Conservation (phyloP, 1,284 basidiomycete genomes). For the Apiotrichum siamense region DNA sequence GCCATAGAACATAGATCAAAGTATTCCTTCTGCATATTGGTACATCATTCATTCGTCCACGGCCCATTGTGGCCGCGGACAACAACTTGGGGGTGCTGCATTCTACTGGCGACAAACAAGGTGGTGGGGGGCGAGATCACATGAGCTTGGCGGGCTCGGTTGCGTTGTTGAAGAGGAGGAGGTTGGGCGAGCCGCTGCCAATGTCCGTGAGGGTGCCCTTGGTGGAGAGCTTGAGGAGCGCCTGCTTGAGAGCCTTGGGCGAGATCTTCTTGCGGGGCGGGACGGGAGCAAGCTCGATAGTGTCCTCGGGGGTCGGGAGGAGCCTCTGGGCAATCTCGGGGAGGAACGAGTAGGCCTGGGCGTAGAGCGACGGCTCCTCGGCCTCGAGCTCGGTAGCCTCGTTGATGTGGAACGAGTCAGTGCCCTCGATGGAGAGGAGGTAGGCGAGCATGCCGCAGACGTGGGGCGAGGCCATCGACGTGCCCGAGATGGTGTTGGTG, state of each 20-base stretch:
- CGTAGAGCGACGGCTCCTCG: background rate
- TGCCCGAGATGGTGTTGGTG: constrained; percentile 60
- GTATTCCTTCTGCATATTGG: constrained; percentile 2
- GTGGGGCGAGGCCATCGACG: constrained; percentile 59
- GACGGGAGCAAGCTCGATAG: constrained; percentile 26
- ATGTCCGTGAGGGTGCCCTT: constrained; percentile 51
- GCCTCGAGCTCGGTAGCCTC: constrained; percentile 2
- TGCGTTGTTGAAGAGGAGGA: constrained; percentile 78
- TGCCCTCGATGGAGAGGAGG: constrained; percentile 71
- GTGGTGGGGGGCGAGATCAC: background rate
- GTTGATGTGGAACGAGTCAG: constrained; percentile 51
- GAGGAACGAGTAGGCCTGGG: constrained; percentile 20
- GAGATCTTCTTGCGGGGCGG: constrained; percentile 48
- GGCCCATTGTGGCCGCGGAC: background rate
- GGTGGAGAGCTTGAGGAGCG: constrained; percentile 60
- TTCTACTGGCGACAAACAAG: background rate
- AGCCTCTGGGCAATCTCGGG: constrained; percentile 34
- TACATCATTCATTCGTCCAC: constrained; percentile 1
- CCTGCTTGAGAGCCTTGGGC: constrained; percentile 67
- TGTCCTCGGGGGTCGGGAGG: constrained; percentile 39
- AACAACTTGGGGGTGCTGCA: background rate
- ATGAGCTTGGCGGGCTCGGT: constrained; percentile 41
- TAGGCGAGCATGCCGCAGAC: constrained; percentile 68
- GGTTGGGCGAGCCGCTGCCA: constrained; percentile 56
- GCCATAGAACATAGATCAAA: background rate